Evolutionary conservation across 345 rosid genomes (phyloP), one percentile per base, ranked within the genome.

Genomic region (Trapa incisa): DNA sequence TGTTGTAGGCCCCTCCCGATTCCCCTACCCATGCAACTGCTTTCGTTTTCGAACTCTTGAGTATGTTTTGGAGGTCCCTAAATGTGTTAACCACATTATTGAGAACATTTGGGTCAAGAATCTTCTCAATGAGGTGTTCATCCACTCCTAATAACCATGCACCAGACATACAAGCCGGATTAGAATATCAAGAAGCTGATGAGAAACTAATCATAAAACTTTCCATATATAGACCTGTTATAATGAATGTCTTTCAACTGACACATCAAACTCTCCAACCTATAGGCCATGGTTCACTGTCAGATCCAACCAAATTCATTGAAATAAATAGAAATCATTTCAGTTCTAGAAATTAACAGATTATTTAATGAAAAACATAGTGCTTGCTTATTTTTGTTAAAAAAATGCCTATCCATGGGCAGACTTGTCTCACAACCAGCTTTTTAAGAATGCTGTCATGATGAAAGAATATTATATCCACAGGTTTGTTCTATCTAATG

Each of bases 1-100:
- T 91, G 84, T 91, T 94, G 82, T 87, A 91, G 63, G 97, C 97
- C 39, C 99, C 97, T 74, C 99, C 99, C 36, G 97, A 56, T 74
- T 94, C 99, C 53, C 99, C 93, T 74, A 94, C 96, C 97, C 97
- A 91, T 37, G 96, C 88, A 54, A 64, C 78, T 16, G 84, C 86
- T 12, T 83, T 75, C 38, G 91, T 80, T 75, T 75, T 56, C 61
- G 96, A 82, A 65, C 60, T 85, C 73, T 76, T 81, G 43, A 93
- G 73, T 61, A 72, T 70, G 73, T 72, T 76, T 65, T 80, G 83
- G 29, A 93, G 86, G 78, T 63, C 68, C 9, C 79, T 73, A 70
- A 88, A 90, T 17, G 87, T 81, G 7, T 7, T 66, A 2, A 80
- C 80, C 73, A 75, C 96, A 29, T 80, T 74, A 57, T 90, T 92